Evolutionary conservation across 2,329 filamentous ascomycete species (phyloP), one percentile per base, ranked within the genome.

Genomic region (Pyricularia grisea): DNA sequence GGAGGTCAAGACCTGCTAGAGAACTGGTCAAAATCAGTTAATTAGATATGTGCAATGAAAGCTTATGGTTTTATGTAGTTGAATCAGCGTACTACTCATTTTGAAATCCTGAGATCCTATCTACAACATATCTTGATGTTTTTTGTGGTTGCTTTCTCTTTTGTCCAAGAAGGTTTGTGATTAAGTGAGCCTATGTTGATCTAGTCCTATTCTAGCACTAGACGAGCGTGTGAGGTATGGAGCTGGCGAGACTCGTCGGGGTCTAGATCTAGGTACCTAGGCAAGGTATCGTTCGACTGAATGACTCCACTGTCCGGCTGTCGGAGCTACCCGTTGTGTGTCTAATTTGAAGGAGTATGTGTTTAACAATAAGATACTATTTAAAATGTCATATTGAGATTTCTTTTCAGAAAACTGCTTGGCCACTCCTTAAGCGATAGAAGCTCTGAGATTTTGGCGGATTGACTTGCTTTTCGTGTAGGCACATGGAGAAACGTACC

Each of bases 1-100:
- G 66, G 83, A 87, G 74, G 87, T 96, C 71, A 88, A 73, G 74
- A 95, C 87, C 9, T 90, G 94, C 84, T 94, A 88, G 78, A 78
- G 12, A 28, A 25, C 23, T 28, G 27, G 14, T 63, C 4, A 12
- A 20, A 63, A 63, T 14, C 25, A 28, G 60, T 63, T 14, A 30
- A 63, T 27, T 20, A 27, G 60, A 63, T 27, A 28, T 63, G 42
- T 20, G 42, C 4, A 55, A 55, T n/a, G 42, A 55, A 5, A 10
- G 42, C 20, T 55, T 55, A 55, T n/a, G 42, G 42, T 55, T 42
- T 55, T 55, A 55, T 55, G 42, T 55, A 55, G 20, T n/a, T n/a
- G 20, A 55, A n/a, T 55, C 42, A n/a, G 42, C 20, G 20, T 55
- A n/a, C 12, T 42, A 42, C 14, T 3, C 20, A 55, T n/a, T n/a